A percentile compares a stretch with the other conserved stretches of the same genome.
These are phyloP conservation scores for Glycine tomentella DNA, from an alignment of 306 rosid species.

Conservation along the genomic window DNA sequence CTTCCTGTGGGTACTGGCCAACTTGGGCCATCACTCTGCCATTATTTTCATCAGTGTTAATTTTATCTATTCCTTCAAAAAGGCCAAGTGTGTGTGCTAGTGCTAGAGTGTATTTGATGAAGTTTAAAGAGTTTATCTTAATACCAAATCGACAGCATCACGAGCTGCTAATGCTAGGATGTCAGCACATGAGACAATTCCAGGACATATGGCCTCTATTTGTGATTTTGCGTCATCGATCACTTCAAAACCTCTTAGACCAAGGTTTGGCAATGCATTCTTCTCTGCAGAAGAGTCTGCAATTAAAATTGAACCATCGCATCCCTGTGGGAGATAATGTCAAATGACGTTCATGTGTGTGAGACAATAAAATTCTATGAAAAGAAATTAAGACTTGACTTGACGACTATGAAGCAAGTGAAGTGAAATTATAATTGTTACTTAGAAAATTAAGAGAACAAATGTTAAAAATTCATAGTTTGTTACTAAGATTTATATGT, in stretches of 20 bases:
- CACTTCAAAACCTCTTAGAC: slow-evolving; percentile 78
- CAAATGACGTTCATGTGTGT: neutral
- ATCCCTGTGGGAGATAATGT: slow-evolving; percentile 53
- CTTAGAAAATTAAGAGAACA: neutral
- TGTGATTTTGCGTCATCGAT: slow-evolving; percentile 78
- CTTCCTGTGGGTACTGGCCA: slow-evolving; percentile 76
- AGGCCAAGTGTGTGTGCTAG: neutral
- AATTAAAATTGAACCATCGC: slow-evolving; percentile 71
- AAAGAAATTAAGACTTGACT: neutral
- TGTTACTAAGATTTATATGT: neutral
- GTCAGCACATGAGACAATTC: slow-evolving; percentile 76
- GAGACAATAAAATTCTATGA: neutral
- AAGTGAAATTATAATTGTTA: neutral
- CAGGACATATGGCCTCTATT: slow-evolving; percentile 69
- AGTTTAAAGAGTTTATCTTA: neutral
- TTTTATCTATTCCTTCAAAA: slow-evolving; percentile 18
- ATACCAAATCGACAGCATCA: slow-evolving; percentile 74
- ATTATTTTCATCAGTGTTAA: slow-evolving; percentile 38
- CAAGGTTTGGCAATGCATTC: slow-evolving; percentile 60
- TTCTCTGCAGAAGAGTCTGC: slow-evolving; percentile 58
- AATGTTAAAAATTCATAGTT: neutral
- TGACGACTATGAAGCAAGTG: neutral
- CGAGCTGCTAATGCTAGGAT: slow-evolving; percentile 77
- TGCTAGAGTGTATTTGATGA: neutral
- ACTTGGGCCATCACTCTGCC: slow-evolving; percentile 68